Conservation (phyloP, 1,139 yeast species). For the Kluyveromyces sp. region DNA sequence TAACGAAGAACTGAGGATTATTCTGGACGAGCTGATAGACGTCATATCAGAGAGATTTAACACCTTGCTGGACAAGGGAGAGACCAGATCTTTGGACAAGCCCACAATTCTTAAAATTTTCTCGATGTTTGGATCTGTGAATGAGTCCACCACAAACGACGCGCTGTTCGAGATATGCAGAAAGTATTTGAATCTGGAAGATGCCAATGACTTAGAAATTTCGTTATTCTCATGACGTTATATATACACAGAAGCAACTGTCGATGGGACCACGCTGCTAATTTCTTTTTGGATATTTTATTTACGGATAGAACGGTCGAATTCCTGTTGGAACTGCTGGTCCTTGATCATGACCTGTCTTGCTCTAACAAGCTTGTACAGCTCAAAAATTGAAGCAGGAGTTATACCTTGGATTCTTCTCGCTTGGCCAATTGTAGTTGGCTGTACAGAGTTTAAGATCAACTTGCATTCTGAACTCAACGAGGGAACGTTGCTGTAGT, state of each 20-base stretch:
- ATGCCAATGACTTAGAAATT: slow-evolving; percentile 22
- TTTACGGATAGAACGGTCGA: background rate
- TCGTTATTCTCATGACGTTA: slow-evolving; percentile 12
- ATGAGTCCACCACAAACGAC: slow-evolving; percentile 14
- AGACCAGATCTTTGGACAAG: slow-evolving; percentile 11
- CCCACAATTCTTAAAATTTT: slow-evolving; percentile 15
- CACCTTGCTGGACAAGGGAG: background rate
- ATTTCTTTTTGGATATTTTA: too few relatives aligned
- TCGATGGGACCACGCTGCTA: too few relatives aligned
- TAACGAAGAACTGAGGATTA: slow-evolving; percentile 7
- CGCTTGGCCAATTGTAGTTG: slow-evolving; percentile 90
- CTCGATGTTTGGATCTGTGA: slow-evolving; percentile 12
- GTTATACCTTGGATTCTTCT: slow-evolving; percentile 91
- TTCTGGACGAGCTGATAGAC: slow-evolving; percentile 8
- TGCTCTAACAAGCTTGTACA: slow-evolving; percentile 38
- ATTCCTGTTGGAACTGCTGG: background rate
- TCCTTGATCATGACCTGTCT: slow-evolving; percentile 12
- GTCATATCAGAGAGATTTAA: background rate
- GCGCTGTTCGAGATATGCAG: slow-evolving; percentile 24
- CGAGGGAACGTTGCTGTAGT: slow-evolving; percentile 46
- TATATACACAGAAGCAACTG: background rate
- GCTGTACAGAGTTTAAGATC: slow-evolving; percentile 67
- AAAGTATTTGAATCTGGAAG: slow-evolving; percentile 23
- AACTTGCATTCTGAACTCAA: slow-evolving; percentile 71
- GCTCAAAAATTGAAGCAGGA: slow-evolving; percentile 72